Conservation (phyloP, 1,139 yeast species). For the Geotrichum australiense region DNA sequence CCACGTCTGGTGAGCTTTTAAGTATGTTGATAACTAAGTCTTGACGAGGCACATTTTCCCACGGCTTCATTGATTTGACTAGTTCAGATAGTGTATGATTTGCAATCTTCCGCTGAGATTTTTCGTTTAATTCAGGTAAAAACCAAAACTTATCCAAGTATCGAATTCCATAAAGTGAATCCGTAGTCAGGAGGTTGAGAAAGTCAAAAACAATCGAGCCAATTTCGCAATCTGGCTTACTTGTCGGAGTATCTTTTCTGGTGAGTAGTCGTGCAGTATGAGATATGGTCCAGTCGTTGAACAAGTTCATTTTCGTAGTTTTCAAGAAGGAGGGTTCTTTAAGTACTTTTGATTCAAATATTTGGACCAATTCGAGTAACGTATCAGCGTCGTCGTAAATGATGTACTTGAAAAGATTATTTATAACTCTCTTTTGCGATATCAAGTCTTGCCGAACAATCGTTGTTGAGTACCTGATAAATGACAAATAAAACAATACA, state of each 20-base stretch:
- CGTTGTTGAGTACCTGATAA: slow-evolving; percentile 45
- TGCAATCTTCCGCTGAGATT: slow-evolving; percentile 20
- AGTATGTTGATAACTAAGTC: slow-evolving; percentile 50
- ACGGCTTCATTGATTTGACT: slow-evolving; percentile 64
- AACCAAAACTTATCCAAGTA: slow-evolving; percentile 58
- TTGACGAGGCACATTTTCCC: slow-evolving; percentile 65
- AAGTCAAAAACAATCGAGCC: slow-evolving; percentile 40
- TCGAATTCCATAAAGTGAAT: slow-evolving; percentile 52
- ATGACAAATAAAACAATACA: slow-evolving; percentile 52
- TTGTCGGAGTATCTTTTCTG: slow-evolving; percentile 32
- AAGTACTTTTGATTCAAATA: slow-evolving; percentile 48
- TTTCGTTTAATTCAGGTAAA: slow-evolving; percentile 34
- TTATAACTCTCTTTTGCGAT: slow-evolving; percentile 49
- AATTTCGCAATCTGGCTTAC: slow-evolving; percentile 18
- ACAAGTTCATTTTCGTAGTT: slow-evolving; percentile 63
- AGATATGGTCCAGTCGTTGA: slow-evolving; percentile 69
- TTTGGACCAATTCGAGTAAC: slow-evolving; percentile 39
- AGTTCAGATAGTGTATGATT: slow-evolving; percentile 63
- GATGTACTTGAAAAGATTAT: slow-evolving; percentile 61
- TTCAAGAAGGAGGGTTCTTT: slow-evolving; percentile 57
- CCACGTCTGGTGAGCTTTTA: slow-evolving; percentile 54
- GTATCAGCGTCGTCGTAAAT: slow-evolving; percentile 42
- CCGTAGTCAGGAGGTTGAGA: slow-evolving; percentile 45
- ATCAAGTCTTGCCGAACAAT: slow-evolving; percentile 58
- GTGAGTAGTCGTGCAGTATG: slow-evolving; percentile 51